A percentile compares a stretch with the other conserved stretches of the same genome.
Evolutionary conservation across 1,284 basidiomycete genomes (phyloP).

Genomic region (Schizopora paradoxa): DNA sequence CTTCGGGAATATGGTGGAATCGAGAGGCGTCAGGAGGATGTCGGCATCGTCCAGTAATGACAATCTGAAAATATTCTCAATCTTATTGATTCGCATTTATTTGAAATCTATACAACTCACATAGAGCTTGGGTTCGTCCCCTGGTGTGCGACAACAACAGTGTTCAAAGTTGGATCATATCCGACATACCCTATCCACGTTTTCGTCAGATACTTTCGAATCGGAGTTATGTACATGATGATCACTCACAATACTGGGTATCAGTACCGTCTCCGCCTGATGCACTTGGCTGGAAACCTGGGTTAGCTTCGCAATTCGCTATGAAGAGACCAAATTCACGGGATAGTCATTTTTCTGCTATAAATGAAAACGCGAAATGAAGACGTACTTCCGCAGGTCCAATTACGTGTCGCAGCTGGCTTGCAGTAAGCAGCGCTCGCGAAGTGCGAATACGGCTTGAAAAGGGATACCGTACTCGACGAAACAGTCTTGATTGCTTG

Average conservation of each 20-base stretch:
- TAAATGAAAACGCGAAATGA: too few relatives aligned
- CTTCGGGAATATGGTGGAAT: too few relatives aligned
- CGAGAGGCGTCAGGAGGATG: too few relatives aligned
- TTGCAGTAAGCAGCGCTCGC: conserved; percentile 40
- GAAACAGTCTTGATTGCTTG: conserved; percentile 26
- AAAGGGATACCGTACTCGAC: conserved; percentile 26
- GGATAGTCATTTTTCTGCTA: too few relatives aligned
- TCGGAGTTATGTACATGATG: too few relatives aligned
- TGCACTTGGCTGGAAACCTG: conserved; percentile 22
- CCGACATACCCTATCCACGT: conserved; percentile 32
- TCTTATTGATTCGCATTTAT: too few relatives aligned
- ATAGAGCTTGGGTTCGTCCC: conserved; percentile 27
- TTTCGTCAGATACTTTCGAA: too few relatives aligned
- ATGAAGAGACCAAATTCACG: too few relatives aligned
- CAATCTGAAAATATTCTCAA: too few relatives aligned
- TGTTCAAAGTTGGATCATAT: conserved; percentile 25
- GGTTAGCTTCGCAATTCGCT: conserved; percentile 21
- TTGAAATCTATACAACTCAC: conserved; percentile 20
- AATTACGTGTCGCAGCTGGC: conserved; percentile 27
- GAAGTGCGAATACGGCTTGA: conserved; percentile 38
- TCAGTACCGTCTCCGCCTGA: conserved; percentile 22
- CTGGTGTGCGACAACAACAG: conserved; percentile 32
- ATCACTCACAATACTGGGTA: conserved; percentile 20
- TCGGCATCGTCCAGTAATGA: too few relatives aligned
- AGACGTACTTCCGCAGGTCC: conserved; percentile 37